Percentiles rank a stretch among this genome's conserved stretches.
Conservation (phyloP, 2,329 filamentous ascomycete genomes). For the Tolypocladium ophioglossoides region DNA sequence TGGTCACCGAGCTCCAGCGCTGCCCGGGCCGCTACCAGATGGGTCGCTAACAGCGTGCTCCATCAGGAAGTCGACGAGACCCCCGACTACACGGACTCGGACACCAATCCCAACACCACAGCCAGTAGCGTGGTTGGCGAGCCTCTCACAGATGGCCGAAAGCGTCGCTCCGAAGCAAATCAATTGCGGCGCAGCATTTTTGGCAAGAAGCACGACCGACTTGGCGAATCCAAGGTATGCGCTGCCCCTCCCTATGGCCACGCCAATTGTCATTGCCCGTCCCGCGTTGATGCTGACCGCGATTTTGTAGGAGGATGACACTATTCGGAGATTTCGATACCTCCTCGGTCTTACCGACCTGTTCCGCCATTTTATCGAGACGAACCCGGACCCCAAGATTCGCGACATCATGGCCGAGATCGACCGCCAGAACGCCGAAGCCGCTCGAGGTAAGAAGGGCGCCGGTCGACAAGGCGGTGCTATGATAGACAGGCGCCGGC, state of each 20-base stretch:
- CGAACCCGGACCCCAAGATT: slow-evolving; percentile 90
- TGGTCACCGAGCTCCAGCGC: not conserved
- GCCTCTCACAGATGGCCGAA: slow-evolving; percentile 62
- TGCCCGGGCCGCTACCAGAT: not conserved
- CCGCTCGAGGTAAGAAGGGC: slow-evolving; percentile 59
- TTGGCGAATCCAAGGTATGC: slow-evolving; percentile 83
- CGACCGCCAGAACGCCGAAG: slow-evolving; percentile 80
- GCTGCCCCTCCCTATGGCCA: slow-evolving; percentile 3
- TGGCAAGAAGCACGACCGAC: slow-evolving; percentile 84
- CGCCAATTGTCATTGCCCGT: not conserved
- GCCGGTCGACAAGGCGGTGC: slow-evolving; percentile 77
- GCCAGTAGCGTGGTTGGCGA: slow-evolving; percentile 85
- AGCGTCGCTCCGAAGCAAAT: slow-evolving; percentile 75
- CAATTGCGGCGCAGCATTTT: slow-evolving; percentile 86
- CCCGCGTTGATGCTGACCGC: not conserved
- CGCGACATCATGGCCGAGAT: slow-evolving; percentile 91
- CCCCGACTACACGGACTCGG: slow-evolving; percentile 55
- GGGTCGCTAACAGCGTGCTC: not conserved
- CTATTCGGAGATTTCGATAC: slow-evolving; percentile 87
- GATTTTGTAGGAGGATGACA: slow-evolving; percentile 76
- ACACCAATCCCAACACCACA: slow-evolving; percentile 57
- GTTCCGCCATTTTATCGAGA: slow-evolving; percentile 98
- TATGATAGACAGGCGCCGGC: slow-evolving; percentile 63
- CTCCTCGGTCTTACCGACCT: slow-evolving; percentile 89
- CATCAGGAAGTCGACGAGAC: slow-evolving; percentile 53